These are phyloP conservation scores for Wickerhamiella sorbophila DNA, from an alignment of 805 yeast genomes.

Conservation along the genomic window DNA sequence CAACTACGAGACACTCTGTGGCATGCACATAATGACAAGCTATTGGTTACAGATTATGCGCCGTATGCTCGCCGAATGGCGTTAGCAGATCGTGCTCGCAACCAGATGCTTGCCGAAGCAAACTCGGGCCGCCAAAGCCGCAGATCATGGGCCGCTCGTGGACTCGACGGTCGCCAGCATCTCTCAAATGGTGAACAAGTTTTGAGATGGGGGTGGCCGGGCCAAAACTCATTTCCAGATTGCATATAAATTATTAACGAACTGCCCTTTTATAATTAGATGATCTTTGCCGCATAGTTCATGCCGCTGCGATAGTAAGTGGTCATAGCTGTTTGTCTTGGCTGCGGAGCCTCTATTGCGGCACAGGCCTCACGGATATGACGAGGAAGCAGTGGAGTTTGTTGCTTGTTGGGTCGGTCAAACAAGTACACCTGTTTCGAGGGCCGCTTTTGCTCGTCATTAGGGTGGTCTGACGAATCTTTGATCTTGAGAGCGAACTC, in stretches of 20 bases:
- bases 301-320: not conserved
- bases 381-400: slow-evolving; percentile 17
- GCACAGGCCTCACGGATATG: slow-evolving; percentile 18
- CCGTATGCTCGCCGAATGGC: slow-evolving; percentile 23
- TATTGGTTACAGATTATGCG: slow-evolving; percentile 15
- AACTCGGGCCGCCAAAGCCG: slow-evolving; percentile 9
- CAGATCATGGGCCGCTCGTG: slow-evolving; percentile 16
- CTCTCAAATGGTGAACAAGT: not conserved
- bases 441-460: slow-evolving; percentile 6
- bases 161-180: slow-evolving; percentile 11
- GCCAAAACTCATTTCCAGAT: too few relatives aligned
- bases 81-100: slow-evolving; percentile 15
- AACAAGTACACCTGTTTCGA: slow-evolving; percentile 11
- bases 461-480: slow-evolving; percentile 26
- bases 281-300: not conserved
- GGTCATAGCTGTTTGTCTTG: not conserved
- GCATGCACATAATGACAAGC: not conserved
- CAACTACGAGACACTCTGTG: not conserved
- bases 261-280: not conserved
- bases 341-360: slow-evolving; percentile 7
- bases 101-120: slow-evolving; percentile 2
- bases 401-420: slow-evolving; percentile 13
- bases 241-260: too few relatives aligned
- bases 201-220: too few relatives aligned
- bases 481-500: slow-evolving; percentile 81